A percentile compares a stretch with the other conserved stretches of the same genome.
Conservation (phyloP, 2,329 filamentous ascomycete genomes). For the Trichothecium sympodiale region DNA sequence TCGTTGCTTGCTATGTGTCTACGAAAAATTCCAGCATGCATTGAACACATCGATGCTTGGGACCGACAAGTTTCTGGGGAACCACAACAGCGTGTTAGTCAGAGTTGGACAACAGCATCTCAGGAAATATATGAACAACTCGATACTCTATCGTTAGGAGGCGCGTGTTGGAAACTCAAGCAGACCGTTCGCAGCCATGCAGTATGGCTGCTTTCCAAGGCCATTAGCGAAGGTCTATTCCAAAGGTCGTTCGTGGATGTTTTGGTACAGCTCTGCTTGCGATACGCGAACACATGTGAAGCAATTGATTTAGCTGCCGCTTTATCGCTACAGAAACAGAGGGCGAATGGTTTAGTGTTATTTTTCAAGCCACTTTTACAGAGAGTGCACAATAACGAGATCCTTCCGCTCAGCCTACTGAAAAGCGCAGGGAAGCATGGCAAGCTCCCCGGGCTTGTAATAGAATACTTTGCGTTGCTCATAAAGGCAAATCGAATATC, state of each 20-base stretch:
- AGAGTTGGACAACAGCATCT: constrained; percentile 12
- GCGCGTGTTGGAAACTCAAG: constrained; percentile 22
- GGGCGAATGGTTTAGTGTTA: too few species aligned
- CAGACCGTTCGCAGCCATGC: constrained; percentile 21
- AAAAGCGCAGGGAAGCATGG: too few species aligned
- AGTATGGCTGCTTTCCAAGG: constrained; percentile 15
- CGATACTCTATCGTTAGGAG: constrained; percentile 13
- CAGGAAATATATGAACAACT: constrained; percentile 23
- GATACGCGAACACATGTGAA: constrained; percentile 15
- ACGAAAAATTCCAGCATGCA: constrained; percentile 17
- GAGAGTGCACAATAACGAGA: too few species aligned
- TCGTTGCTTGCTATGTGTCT: constrained; percentile 26
- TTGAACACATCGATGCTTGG: constrained; percentile 21
- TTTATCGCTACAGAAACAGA: background rate
- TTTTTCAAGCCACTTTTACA: too few species aligned
- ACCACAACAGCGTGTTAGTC: background rate
- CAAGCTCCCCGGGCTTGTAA: too few species aligned
- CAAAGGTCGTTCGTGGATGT: constrained; percentile 14
- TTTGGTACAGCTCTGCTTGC: constrained; percentile 17
- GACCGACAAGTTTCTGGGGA: constrained; percentile 10
- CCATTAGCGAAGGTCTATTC: constrained; percentile 19
- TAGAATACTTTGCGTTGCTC: too few species aligned
- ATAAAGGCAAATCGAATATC: too few species aligned
- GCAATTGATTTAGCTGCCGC: constrained; percentile 6
- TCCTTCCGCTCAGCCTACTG: too few species aligned